Conservation (phyloP, 805 yeast genomes). For the Metschnikowia orientalis region DNA sequence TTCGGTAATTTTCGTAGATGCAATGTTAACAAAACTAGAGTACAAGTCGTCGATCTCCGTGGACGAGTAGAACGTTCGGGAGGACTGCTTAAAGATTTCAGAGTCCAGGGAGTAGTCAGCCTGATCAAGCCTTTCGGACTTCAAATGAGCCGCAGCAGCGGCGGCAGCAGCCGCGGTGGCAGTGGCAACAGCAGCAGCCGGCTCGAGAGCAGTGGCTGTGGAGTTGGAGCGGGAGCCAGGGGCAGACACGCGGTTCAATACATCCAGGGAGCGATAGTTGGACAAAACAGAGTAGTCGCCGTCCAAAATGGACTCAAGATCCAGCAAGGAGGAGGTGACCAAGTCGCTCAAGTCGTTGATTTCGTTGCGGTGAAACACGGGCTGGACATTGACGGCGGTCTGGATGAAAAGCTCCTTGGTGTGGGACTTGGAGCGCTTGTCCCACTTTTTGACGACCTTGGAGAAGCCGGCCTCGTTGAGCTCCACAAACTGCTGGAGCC, state of each 20-base stretch:
- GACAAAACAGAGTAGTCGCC: constrained; percentile 38
- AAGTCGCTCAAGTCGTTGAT: constrained; percentile 80
- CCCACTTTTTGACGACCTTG: constrained; percentile 96
- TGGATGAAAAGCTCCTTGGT: constrained; percentile 88
- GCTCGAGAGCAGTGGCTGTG: constrained; percentile 8
- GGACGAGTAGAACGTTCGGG: constrained; percentile 27
- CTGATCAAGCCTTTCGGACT: constrained; percentile 11
- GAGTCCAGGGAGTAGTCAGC: constrained; percentile 1
- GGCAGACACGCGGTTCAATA: constrained; percentile 3
- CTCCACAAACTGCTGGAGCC: constrained; percentile 90
- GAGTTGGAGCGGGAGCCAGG: constrained; percentile 2
- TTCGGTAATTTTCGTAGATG: constrained; percentile 40
- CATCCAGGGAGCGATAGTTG: constrained; percentile 9
- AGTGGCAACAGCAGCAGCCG: constrained; percentile 4
- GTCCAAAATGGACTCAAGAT: constrained; percentile 58
- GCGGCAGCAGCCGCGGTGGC: constrained; percentile 1
- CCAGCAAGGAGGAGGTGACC: constrained; percentile 62
- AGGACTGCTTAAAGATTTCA: constrained; percentile 6
- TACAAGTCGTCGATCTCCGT: constrained; percentile 64
- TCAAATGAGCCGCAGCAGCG: constrained; percentile 8
- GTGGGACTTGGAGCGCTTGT: constrained; percentile 89
- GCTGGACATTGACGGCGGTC: constrained; percentile 94
- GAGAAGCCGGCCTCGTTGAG: constrained; percentile 94
- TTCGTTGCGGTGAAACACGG: constrained; percentile 88
- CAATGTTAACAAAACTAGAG: constrained; percentile 59